Conservation (phyloP, 192 early-diverging fungal genomes). For the Spizellomyces punctatus region DNA sequence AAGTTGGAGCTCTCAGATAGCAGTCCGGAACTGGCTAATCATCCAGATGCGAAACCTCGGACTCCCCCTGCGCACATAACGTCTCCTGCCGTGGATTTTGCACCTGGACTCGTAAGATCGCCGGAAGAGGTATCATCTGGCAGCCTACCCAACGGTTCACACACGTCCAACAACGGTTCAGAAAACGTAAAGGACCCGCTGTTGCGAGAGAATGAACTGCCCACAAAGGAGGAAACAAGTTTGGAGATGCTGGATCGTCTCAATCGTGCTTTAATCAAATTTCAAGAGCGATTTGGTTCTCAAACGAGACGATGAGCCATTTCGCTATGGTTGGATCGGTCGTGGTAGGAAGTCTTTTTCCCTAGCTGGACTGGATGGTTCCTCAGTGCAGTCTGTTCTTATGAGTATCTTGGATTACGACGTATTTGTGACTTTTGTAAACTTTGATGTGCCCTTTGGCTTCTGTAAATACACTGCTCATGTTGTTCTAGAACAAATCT, state of each 20-base stretch:
- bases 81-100: background rate
- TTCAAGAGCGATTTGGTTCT: conserved; percentile 39
- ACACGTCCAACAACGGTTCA: background rate
- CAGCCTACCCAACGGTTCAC: background rate
- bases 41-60: background rate
- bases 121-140: background rate
- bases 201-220: background rate
- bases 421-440: too few relatives aligned
- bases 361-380: too few relatives aligned
- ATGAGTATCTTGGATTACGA: too few relatives aligned
- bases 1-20: conserved; percentile 16
- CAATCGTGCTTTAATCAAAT: conserved; percentile 28
- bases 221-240: conserved; percentile 24
- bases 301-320: background rate
- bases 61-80: background rate
- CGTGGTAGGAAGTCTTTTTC: too few relatives aligned
- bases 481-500: too few relatives aligned
- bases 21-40: background rate
- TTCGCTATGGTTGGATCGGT: too few relatives aligned
- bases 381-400: too few relatives aligned
- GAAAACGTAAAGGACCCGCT: background rate
- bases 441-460: too few relatives aligned
- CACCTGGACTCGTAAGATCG: background rate
- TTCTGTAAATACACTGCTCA: too few relatives aligned
- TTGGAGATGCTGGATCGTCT: conserved; percentile 35